These are phyloP conservation scores for Botrytis fragariae DNA, from an alignment of 2,329 filamentous ascomycete species.

Conservation along the genomic window DNA sequence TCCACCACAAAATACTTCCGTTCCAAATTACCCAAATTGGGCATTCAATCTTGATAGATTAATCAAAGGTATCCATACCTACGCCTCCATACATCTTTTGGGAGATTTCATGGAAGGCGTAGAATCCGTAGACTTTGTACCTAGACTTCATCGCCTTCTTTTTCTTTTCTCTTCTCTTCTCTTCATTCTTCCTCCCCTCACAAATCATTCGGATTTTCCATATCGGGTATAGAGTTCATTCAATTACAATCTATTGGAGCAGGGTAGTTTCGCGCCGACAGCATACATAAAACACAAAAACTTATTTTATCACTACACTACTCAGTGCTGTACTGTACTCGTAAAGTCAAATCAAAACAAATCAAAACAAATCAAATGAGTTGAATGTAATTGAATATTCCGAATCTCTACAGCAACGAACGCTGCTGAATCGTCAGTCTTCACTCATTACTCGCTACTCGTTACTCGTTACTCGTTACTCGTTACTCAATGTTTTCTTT, in stretches of 20 bases:
- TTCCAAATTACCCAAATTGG: background rate
- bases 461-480: accelerated
- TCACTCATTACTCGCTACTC: background rate
- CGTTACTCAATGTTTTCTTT: background rate
- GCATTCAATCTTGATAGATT: background rate
- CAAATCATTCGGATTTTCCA: too few relatives aligned
- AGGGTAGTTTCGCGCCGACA: background rate
- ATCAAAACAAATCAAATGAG: too few relatives aligned
- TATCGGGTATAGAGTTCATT: background rate
- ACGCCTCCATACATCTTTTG: background rate
- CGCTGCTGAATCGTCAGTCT: background rate
- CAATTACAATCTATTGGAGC: background rate
- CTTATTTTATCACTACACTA: background rate
- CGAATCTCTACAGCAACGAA: background rate
- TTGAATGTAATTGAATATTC: background rate
- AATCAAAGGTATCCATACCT: constrained; percentile 2
- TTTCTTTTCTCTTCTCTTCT: background rate
- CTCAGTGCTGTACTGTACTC: background rate
- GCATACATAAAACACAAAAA: background rate
- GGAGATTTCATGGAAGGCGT: background rate
- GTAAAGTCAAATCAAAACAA: background rate
- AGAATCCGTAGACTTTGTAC: background rate
- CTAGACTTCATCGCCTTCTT: background rate
- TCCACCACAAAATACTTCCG: background rate
- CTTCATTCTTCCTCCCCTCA: background rate